phyloP scores from a whole-genome alignment of 1,284 basidiomycete species.

The Singerocomus inundabilis region DNA sequence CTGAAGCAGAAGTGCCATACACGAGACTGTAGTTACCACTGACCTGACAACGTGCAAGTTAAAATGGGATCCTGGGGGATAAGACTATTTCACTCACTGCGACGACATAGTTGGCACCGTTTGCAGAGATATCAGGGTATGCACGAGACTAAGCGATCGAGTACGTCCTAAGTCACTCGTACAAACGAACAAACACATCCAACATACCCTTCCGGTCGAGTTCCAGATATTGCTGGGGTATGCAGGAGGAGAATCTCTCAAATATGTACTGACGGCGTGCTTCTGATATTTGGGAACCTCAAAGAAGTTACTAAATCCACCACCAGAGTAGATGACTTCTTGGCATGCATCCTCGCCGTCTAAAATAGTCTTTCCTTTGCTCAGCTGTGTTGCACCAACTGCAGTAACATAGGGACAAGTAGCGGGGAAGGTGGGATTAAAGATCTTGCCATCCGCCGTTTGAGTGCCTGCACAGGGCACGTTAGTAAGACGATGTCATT shows the following conservation, averaged over 20 bases:
- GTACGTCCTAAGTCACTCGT: neutral
- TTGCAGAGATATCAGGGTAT: conserved; percentile 44
- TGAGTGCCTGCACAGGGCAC: conserved; percentile 10
- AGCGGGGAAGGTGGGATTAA: conserved; percentile 49
- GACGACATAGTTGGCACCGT: conserved; percentile 45
- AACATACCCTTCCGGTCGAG: conserved; percentile 43
- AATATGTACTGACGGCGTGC: conserved; percentile 21
- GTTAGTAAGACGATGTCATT: neutral
- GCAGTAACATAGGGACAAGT: conserved; percentile 47
- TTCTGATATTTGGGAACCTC: conserved; percentile 39
- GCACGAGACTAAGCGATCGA: conserved; percentile 33
- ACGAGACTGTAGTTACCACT: conserved; percentile 37
- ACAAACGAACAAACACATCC: neutral
- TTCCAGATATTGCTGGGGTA: conserved; percentile 44
- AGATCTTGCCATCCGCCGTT: conserved; percentile 33
- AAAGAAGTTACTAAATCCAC: conserved; percentile 47
- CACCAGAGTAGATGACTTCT: conserved; percentile 36
- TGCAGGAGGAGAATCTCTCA: conserved; percentile 28
- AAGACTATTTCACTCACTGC: conserved; percentile 18
- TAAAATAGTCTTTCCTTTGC: conserved; percentile 31
- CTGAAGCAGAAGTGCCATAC: conserved; percentile 40
- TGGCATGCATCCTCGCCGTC: conserved; percentile 35
- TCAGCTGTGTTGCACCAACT: conserved; percentile 48
- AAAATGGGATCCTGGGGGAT: neutral
- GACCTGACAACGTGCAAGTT: conserved; percentile 14